phyloP scores from a whole-genome alignment of 176 grass and related monocot genomes.

The Dendrocalamus sinicus region DNA sequence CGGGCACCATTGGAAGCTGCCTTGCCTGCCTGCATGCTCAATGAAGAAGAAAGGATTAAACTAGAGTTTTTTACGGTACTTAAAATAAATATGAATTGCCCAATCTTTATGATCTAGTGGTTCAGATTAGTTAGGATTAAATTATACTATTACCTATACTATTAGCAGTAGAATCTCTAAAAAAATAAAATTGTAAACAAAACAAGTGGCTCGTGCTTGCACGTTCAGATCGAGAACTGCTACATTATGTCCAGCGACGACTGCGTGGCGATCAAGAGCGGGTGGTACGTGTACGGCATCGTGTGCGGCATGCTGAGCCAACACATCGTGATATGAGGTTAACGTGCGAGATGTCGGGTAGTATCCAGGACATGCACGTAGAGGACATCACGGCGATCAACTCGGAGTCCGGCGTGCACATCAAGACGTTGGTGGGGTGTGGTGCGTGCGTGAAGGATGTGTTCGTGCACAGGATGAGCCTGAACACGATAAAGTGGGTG shows the following conservation, averaged over 20 bases:
- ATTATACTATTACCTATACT: no score
- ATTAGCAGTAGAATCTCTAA: no score
- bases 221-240: constrained; percentile 91
- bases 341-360: constrained; percentile 97
- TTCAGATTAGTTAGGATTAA: no score
- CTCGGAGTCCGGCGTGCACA: constrained; percentile 80
- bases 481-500: constrained; percentile 72
- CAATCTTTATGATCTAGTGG: no score
- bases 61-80: no score
- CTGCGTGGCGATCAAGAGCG: constrained; percentile 92
- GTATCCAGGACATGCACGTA: constrained; percentile 75
- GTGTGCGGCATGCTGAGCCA: constrained; percentile 74
- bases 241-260: constrained; percentile 95
- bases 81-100: no score
- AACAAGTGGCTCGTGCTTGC: constrained; percentile 55
- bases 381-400: constrained; percentile 79
- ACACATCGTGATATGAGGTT: constrained; percentile 74
- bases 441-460: constrained; percentile 71
- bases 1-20: constrained; percentile 35
- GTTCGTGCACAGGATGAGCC: constrained; percentile 63
- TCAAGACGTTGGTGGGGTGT: constrained; percentile 76
- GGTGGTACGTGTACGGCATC: constrained; percentile 98
- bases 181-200: no score
- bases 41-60: background rate
- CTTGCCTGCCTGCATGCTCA: background rate